phyloP scores from a whole-genome alignment of 768 basidiomycete species.

The Naganishia randhawae region DNA sequence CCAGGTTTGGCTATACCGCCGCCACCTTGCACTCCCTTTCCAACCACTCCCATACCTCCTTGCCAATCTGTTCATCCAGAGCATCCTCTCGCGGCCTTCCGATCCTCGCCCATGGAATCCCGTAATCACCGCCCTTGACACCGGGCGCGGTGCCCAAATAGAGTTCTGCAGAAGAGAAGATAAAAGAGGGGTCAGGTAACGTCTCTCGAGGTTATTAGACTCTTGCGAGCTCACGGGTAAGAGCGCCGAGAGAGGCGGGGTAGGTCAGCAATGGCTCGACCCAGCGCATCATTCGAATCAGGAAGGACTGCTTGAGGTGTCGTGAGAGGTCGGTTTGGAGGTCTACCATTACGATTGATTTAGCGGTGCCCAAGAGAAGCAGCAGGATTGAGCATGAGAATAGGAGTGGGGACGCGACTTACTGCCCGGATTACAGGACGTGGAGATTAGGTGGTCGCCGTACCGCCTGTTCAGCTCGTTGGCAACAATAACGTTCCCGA shows the following conservation, averaged over 20 bases:
- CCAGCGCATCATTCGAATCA: slow-evolving; percentile 18
- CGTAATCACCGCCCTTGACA: slow-evolving; percentile 11
- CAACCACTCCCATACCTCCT: slow-evolving; percentile 14
- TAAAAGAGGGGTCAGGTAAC: neutral
- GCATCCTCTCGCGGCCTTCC: slow-evolving; percentile 18
- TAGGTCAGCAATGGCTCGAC: slow-evolving; percentile 24
- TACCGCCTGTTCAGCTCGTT: slow-evolving; percentile 28
- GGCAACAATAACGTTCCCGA: slow-evolving; percentile 35
- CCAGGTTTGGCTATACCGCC: too few relatives aligned
- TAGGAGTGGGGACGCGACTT: neutral
- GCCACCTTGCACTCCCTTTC: slow-evolving; percentile 5
- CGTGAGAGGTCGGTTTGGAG: slow-evolving; percentile 33
- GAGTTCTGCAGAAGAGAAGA: neutral
- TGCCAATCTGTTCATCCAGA: slow-evolving; percentile 7
- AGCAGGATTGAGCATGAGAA: neutral
- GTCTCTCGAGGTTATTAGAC: neutral
- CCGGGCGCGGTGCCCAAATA: slow-evolving; percentile 19
- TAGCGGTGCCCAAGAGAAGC: neutral
- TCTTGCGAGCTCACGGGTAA: slow-evolving; percentile 26
- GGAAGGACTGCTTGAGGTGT: slow-evolving; percentile 19
- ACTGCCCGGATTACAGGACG: slow-evolving; percentile 35
- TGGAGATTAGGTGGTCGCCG: slow-evolving; percentile 31
- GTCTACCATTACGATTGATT: too few relatives aligned
- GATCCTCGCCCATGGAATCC: slow-evolving; percentile 21
- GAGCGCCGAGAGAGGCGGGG: slow-evolving; percentile 30